Percentiles rank a stretch among this genome's conserved stretches.
Evolutionary conservation across 495 filamentous ascomycete species (phyloP).

Genomic region (Rhypophila decipiens): DNA sequence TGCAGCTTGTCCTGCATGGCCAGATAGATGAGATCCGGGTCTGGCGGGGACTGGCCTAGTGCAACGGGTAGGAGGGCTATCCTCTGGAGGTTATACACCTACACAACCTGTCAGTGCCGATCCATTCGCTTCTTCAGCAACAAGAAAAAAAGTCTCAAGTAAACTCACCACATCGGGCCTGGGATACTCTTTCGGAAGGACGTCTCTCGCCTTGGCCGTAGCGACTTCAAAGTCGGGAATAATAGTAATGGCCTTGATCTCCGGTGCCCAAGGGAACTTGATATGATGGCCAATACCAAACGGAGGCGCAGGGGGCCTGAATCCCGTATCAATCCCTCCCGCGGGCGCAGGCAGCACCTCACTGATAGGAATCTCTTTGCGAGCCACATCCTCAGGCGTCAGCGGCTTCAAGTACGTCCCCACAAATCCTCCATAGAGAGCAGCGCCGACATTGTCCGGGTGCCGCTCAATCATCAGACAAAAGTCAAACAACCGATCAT

Average conservation of each 20-base stretch:
- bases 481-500: conserved; percentile 84
- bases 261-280: conserved; percentile 83
- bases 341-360: conserved; percentile 84
- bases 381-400: conserved; percentile 72
- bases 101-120: not conserved
- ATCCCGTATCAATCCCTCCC: conserved; percentile 81
- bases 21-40: conserved; percentile 85
- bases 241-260: conserved; percentile 91
- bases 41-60: conserved; percentile 80
- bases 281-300: conserved; percentile 85
- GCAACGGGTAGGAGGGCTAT: conserved; percentile 82
- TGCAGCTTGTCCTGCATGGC: conserved; percentile 98
- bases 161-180: conserved; percentile 69
- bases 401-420: conserved; percentile 92
- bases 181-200: conserved; percentile 69
- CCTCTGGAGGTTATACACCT: conserved; percentile 92
- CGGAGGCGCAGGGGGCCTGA: conserved; percentile 79
- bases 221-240: conserved; percentile 91
- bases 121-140: not conserved
- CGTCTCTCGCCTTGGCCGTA: conserved; percentile 78
- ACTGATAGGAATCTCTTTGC: conserved; percentile 89
- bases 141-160: not conserved
- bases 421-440: conserved; percentile 93
- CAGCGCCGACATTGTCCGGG: conserved; percentile 94
- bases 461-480: conserved; percentile 97